These are phyloP conservation scores for Berkeleyomyces rouxiae DNA, from an alignment of 2,329 filamentous ascomycete genomes.

Conservation along the genomic window DNA sequence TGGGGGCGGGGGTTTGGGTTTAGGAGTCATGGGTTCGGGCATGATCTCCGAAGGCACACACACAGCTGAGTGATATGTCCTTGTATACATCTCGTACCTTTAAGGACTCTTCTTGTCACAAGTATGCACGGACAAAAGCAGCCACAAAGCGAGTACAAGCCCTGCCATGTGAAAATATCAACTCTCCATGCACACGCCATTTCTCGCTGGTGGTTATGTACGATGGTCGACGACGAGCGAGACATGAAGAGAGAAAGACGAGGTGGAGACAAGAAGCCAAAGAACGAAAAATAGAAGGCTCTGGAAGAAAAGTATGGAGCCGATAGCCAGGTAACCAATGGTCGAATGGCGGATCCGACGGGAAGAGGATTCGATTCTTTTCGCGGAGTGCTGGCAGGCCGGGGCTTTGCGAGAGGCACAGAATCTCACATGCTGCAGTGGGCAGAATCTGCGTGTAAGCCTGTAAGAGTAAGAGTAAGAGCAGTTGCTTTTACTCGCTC, in stretches of 20 bases:
- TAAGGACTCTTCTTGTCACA: no score
- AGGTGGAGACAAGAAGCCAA: not conserved
- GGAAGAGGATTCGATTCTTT: not conserved
- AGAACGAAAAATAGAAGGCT: not conserved
- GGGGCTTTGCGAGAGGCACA: no score
- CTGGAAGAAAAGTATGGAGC: not conserved
- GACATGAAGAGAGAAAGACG: not conserved
- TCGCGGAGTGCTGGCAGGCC: not conserved
- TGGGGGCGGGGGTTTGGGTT: no score
- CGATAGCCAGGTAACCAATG: not conserved
- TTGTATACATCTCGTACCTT: no score
- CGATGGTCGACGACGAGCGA: not conserved
- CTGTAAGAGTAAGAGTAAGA: not conserved
- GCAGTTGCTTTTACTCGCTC: not conserved
- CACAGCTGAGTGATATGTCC: no score
- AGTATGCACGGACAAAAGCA: no score
- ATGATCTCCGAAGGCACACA: no score
- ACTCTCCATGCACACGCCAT: no score
- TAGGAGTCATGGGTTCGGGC: no score
- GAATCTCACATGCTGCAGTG: not conserved
- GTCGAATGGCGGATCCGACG: not conserved
- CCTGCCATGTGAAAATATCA: no score
- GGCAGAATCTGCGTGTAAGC: not conserved
- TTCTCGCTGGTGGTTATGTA: no score
- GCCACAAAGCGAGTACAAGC: no score